These are phyloP conservation scores for Priceomyces fermenticarens DNA, from an alignment of 805 yeast species.

Conservation along the genomic window DNA sequence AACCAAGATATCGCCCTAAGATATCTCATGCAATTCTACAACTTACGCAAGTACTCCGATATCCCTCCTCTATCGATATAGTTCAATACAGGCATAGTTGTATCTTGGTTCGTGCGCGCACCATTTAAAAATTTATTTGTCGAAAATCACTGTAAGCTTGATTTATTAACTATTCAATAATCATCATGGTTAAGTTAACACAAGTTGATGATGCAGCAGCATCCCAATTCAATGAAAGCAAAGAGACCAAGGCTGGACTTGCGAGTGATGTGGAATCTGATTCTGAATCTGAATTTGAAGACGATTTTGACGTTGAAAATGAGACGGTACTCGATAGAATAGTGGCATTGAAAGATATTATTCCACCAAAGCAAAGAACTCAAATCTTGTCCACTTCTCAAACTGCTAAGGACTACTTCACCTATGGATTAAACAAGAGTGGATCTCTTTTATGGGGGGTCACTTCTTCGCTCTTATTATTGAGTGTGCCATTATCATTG, in stretches of 20 bases:
- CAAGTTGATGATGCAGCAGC: constrained; percentile 61
- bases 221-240: constrained; percentile 30
- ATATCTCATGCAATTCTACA: constrained; percentile 74
- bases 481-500: constrained; percentile 91
- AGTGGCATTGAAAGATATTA: constrained; percentile 84
- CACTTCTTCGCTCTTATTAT: constrained; percentile 76
- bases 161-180: not conserved
- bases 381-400: constrained; percentile 34
- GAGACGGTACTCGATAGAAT: constrained; percentile 88
- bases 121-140: constrained; percentile 7
- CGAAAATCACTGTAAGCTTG: not conserved
- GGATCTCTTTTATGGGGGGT: constrained; percentile 83
- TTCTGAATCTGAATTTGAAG: constrained; percentile 55
- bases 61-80: not conserved
- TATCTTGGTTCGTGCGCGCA: constrained; percentile 1
- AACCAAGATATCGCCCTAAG: constrained; percentile 85
- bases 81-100: not conserved
- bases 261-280: constrained; percentile 30
- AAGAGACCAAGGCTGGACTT: constrained; percentile 22
- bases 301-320: constrained; percentile 70
- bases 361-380: constrained; percentile 82
- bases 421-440: constrained; percentile 51
- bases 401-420: constrained; percentile 25
- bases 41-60: constrained; percentile 52
- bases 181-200: constrained; percentile 69